Percentiles rank a stretch among this genome's conserved stretches.
Evolutionary conservation across 345 rosid genomes (phyloP).

Genomic region (Cochlearia excelsa): DNA sequence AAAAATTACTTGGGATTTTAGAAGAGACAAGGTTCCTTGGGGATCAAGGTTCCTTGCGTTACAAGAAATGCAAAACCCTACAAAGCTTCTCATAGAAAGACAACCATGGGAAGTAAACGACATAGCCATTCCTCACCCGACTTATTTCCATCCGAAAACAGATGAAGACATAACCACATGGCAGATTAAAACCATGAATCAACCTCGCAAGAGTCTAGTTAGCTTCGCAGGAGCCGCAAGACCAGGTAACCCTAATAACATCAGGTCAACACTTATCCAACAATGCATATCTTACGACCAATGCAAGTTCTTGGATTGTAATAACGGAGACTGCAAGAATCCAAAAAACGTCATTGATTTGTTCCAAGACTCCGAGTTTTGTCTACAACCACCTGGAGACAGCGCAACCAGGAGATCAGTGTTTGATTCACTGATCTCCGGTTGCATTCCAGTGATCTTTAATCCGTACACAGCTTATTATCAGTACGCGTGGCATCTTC

Average conservation of each 20-base stretch:
- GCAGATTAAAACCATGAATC: conserved; percentile 55
- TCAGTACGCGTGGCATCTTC: conserved; percentile 90
- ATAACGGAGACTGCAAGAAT: conserved; percentile 44
- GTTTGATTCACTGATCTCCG: conserved; percentile 72
- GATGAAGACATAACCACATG: conserved; percentile 60
- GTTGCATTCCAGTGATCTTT: conserved; percentile 82
- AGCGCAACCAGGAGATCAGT: conserved; percentile 79
- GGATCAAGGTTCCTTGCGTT: conserved; percentile 65
- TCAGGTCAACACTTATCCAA: conserved; percentile 54
- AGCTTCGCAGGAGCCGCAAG: conserved; percentile 75
- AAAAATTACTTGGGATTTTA: conserved; percentile 87
- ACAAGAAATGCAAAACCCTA: conserved; percentile 73
- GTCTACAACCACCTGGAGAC: conserved; percentile 85
- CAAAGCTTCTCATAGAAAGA: conserved; percentile 76
- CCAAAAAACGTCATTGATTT: conserved; percentile 54
- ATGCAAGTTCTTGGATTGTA: conserved; percentile 58
- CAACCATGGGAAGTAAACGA: conserved; percentile 83
- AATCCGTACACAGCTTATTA: conserved; percentile 77
- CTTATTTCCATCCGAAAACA: conserved; percentile 69
- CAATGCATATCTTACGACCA: conserved; percentile 47
- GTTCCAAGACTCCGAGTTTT: conserved; percentile 68
- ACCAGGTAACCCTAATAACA: conserved; percentile 53
- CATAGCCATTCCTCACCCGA: conserved; percentile 81
- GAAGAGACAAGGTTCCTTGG: conserved; percentile 60
- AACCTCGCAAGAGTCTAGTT: conserved; percentile 42